Percentiles rank a stretch among this genome's conserved stretches.
Conservation (phyloP, 768 basidiomycete genomes). For the Tulasnella sp. region DNA sequence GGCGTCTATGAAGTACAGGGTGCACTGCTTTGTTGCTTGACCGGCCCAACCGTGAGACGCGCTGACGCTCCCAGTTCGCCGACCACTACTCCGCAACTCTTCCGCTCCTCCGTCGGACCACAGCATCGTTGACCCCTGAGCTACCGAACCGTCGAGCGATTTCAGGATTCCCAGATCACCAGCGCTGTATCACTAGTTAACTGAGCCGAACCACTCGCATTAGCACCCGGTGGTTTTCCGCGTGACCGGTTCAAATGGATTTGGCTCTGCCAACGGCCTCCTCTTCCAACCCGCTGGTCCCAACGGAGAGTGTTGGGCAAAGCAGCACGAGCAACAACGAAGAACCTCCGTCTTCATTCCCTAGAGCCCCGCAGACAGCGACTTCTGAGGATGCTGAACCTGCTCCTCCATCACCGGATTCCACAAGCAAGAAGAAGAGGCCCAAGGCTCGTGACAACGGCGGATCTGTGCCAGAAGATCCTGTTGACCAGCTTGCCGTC, state of each 20-base stretch:
- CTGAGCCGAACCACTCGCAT: background rate
- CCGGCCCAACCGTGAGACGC: background rate
- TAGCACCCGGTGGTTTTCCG: background rate
- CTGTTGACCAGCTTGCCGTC: constrained; percentile 5
- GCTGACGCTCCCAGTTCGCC: background rate
- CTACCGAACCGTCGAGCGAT: background rate
- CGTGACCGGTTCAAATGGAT: background rate
- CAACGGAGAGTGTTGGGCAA: background rate
- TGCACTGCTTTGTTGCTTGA: background rate
- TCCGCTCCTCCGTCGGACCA: constrained; percentile 25
- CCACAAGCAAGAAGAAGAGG: constrained; percentile 2
- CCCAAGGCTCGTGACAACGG: background rate
- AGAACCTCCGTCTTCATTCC: constrained; percentile 17
- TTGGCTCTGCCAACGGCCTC: background rate
- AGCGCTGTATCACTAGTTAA: background rate
- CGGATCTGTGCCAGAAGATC: background rate
- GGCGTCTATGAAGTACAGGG: background rate
- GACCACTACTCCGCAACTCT: constrained; percentile 20
- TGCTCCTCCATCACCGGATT: background rate
- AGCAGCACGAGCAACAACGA: background rate
- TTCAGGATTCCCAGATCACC: background rate
- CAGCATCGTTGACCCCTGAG: background rate
- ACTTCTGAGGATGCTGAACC: background rate
- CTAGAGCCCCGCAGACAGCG: background rate
- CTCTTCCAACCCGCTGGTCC: background rate